Evolutionary conservation across 1,284 basidiomycete species (phyloP), one percentile per base, ranked within the genome.

Genomic region (Neotropicomus parvogracilis): DNA sequence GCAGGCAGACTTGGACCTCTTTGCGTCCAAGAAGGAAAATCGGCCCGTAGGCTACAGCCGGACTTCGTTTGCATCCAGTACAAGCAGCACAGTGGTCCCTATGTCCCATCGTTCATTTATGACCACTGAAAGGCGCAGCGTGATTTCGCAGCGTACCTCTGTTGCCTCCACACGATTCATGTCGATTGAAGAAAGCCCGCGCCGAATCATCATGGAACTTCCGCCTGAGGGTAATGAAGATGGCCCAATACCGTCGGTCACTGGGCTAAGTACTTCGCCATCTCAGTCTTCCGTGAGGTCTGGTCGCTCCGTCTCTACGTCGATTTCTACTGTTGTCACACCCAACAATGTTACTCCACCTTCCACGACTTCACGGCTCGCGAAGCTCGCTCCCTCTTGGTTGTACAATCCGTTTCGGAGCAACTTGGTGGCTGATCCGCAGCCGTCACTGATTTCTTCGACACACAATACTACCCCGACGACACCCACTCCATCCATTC

Each of bases 341-440:
- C 10, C 44, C 3, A 52, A 45, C 19, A 56, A 50, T 51, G 27
- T 53, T 17, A 54, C 51, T 2, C 50, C 55, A 11, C 59, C 65
- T 38, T 56, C 69, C 6, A 59, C 62, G 26, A 54, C 65, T 14
- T 60, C 72, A 13, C 72, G 74, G 20, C 61, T 67, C 7, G 80
- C 85, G 2, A 86, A 81, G 56, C 73, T 88, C 29, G 72, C 85
- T 2, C 77, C 85, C 0, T 75, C 81, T 8, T 91, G 88, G 88
- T 65, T 90, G 8, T 82, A 88, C 62, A 86, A 81, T 56, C 77
- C 83, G 3, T 89, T 90, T 64, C 72, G 83, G 32, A 79, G 76
- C 50, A 78, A 70, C 0, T 73, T 44, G 49, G 37, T 75, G 13
- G 78, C 75, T 50, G 81, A 85, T 58, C 74, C 83, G 2, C 79